Evolutionary conservation across 2,329 filamentous ascomycete genomes (phyloP), one percentile per base, ranked within the genome.

Genomic region (Trichoderma semiorbis): DNA sequence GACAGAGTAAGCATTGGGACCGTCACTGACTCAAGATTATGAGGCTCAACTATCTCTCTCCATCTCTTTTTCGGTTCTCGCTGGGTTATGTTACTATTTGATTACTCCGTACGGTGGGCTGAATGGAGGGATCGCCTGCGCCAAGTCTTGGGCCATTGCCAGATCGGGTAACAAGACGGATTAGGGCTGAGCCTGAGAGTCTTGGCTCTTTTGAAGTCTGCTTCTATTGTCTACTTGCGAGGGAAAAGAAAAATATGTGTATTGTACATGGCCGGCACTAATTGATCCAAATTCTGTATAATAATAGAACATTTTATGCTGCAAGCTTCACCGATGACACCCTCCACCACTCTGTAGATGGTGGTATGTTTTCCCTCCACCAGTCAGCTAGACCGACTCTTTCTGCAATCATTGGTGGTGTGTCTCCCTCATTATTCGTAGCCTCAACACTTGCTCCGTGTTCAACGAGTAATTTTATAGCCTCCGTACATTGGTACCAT

Each of bases 401-500:
- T 30, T 65, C 39, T 8, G 62, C 39, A 14, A 65, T 30, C 62
- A 53, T 65, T 16, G 4, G 39, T 24, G 62, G 39, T 2, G 39
- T 65, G 0, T 65, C 28, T 18, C 39, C n/a, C 1, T 50, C 26
- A 0, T 10, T 53, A 3, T 50, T 50, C 26, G 18, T 0, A 1
- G 39, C 18, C 2, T 32, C 6, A 1, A 24, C 2, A 34, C 18
- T 32, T 11, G 39, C 62, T 32, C 62, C 62, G 12, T 10, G n/a
- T 7, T 24, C 14, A 16, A n/a, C 8, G 12, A 62, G 60, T 24
- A 7, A 1, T n/a, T 62, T 39, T n/a, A 62, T 62, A 11, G 7
- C 36, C 3, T 11, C 7, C 3, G 24, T 10, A 10, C 12, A 8
- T 18, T n/a, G 4, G 4, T 1, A 14, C 0, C 1, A n/a, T n/a